These are phyloP conservation scores for Hypoxylon intermedium DNA, from an alignment of 495 filamentous ascomycete genomes.

Conservation along the genomic window DNA sequence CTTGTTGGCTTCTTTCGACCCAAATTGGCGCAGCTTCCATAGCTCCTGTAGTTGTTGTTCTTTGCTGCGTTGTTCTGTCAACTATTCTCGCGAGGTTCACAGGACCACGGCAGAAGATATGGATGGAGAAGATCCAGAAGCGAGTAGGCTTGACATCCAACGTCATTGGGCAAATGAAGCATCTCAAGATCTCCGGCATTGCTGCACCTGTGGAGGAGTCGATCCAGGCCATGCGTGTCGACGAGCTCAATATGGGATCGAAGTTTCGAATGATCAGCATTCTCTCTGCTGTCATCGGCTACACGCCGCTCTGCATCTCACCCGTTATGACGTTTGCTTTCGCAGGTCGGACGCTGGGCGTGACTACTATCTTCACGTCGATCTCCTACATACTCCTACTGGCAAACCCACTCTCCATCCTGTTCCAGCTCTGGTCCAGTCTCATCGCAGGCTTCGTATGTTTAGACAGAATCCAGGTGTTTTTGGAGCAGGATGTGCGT, in stretches of 20 bases:
- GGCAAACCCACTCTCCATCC: constrained; percentile 58
- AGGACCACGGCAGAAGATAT: constrained; percentile 47
- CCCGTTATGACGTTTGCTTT: constrained; percentile 51
- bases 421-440: constrained; percentile 63
- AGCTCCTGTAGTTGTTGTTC: constrained; percentile 38
- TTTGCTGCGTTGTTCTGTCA: constrained; percentile 36
- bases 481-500: constrained; percentile 46
- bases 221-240: constrained; percentile 49
- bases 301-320: constrained; percentile 58
- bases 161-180: constrained; percentile 56
- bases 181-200: constrained; percentile 56
- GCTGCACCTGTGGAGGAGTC: constrained; percentile 40
- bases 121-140: constrained; percentile 54
- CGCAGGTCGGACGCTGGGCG: constrained; percentile 53
- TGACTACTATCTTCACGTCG: constrained; percentile 63
- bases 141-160: constrained; percentile 51
- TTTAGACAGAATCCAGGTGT: constrained; percentile 50
- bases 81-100: constrained; percentile 35
- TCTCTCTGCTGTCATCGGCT: constrained; percentile 49
- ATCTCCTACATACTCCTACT: constrained; percentile 67
- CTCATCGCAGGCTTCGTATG: constrained; percentile 56
- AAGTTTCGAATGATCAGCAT: constrained; percentile 52
- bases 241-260: constrained; percentile 49
- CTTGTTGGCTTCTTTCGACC: constrained; percentile 38
- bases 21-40: constrained; percentile 40